Percentiles rank a stretch among this genome's conserved stretches.
Conservation (phyloP, 805 yeast genomes). For the Debaryomyces hansenii region DNA sequence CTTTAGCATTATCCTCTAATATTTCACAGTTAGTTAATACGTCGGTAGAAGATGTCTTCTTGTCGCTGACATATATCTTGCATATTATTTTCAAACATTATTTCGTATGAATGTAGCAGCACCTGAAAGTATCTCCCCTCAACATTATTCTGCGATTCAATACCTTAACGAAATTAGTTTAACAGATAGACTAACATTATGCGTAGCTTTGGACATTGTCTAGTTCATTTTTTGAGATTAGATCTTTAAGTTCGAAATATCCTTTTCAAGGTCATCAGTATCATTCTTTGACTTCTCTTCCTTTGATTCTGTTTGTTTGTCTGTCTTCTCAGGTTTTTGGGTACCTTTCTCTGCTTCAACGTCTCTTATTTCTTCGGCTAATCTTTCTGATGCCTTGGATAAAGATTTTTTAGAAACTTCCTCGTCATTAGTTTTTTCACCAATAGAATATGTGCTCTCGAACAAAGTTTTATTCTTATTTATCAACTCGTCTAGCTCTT, state of each 20-base stretch:
- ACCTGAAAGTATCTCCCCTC: no score
- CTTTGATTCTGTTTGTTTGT: slow-evolving; percentile 3
- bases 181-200: no score
- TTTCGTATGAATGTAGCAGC: no score
- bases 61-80: no score
- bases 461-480: slow-evolving; percentile 9
- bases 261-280: slow-evolving; percentile 6
- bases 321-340: slow-evolving; percentile 1
- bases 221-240: background rate
- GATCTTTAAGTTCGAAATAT: slow-evolving; percentile 10
- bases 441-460: background rate
- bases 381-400: slow-evolving; percentile 7
- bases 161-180: no score
- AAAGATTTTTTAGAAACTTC: slow-evolving; percentile 6
- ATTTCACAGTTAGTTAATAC: no score
- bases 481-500: slow-evolving; percentile 49
- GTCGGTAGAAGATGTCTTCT: no score
- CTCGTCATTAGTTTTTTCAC: slow-evolving; percentile 3
- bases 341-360: slow-evolving; percentile 4
- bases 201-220: no score
- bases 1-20: background rate
- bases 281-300: slow-evolving; percentile 8
- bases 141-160: no score
- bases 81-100: no score
- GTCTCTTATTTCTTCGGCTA: slow-evolving; percentile 4